These are phyloP conservation scores for Coprinellus aureogranulatus DNA, from an alignment of 768 basidiomycete species.

Conservation along the genomic window DNA sequence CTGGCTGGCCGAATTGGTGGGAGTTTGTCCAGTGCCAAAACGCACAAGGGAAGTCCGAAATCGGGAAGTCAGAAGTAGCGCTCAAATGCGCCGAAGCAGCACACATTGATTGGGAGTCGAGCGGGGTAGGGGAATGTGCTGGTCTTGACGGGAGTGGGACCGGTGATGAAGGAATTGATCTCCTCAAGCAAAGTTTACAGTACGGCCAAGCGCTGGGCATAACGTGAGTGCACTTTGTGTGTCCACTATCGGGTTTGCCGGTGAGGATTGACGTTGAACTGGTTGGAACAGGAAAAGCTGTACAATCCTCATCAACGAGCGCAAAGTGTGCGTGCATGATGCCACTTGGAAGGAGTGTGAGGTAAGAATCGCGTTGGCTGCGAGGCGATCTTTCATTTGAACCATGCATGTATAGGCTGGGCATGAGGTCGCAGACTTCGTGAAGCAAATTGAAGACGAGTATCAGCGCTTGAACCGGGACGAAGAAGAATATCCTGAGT, in stretches of 20 bases:
- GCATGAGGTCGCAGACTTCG: constrained; percentile 52
- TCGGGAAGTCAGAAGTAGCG: constrained; percentile 67
- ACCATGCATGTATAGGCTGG: not conserved
- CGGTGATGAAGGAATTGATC: constrained; percentile 32
- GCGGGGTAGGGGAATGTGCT: constrained; percentile 55
- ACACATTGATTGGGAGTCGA: constrained; percentile 66
- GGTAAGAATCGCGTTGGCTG: constrained; percentile 33
- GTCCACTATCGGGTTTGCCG: not conserved
- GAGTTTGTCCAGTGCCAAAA: constrained; percentile 81
- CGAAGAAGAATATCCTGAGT: not conserved
- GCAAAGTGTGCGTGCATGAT: constrained; percentile 72
- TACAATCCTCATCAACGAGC: constrained; percentile 74
- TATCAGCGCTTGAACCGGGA: constrained; percentile 59
- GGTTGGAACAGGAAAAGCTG: constrained; percentile 71
- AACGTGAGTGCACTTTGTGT: constrained; percentile 37
- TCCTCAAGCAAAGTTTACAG: constrained; percentile 24
- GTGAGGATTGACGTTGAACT: constrained; percentile 1
- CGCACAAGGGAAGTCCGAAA: constrained; percentile 53
- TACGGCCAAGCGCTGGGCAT: constrained; percentile 48
- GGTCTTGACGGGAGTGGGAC: constrained; percentile 59
- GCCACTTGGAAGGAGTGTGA: constrained; percentile 77
- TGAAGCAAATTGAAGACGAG: constrained; percentile 71
- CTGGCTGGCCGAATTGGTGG: constrained; percentile 68
- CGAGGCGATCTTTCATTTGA: not conserved
- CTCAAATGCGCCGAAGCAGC: constrained; percentile 61